These are phyloP conservation scores for Naganishia kalamii DNA, from an alignment of 768 basidiomycete species.

Conservation along the genomic window DNA sequence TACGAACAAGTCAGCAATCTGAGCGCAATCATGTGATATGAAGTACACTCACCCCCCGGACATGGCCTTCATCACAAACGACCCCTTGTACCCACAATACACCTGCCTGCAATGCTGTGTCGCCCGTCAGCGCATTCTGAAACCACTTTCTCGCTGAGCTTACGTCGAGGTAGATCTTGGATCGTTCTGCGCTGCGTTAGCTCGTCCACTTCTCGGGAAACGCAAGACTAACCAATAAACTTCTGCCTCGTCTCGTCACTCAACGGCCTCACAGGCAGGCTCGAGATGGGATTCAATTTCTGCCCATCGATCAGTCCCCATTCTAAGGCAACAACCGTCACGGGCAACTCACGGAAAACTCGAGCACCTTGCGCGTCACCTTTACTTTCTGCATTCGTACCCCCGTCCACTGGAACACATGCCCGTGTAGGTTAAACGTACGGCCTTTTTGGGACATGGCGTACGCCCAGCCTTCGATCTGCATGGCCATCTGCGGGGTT, in stretches of 20 bases:
- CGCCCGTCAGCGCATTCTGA: neutral
- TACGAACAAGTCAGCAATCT: neutral
- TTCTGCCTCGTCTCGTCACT: neutral
- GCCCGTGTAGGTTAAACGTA: neutral
- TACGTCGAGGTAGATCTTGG: neutral
- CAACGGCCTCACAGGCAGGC: neutral
- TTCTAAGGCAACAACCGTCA: neutral
- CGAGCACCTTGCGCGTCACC: neutral
- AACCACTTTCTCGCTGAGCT: neutral
- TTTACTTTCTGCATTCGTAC: neutral
- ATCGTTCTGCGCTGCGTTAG: neutral
- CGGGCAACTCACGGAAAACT: neutral
- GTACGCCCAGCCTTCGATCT: neutral
- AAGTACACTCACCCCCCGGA: neutral
- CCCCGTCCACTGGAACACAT: neutral
- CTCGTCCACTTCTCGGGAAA: neutral
- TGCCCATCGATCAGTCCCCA: neutral
- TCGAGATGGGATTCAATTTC: slow-evolving; percentile 5
- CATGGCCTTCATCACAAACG: neutral
- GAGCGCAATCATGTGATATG: neutral
- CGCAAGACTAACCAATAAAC: neutral
- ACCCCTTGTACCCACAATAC: neutral
- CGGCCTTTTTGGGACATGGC: neutral
- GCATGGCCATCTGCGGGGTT: neutral
- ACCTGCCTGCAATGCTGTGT: neutral